These are phyloP conservation scores for Fusarium dimerum DNA, from an alignment of 2,329 filamentous ascomycete genomes.

Conservation along the genomic window DNA sequence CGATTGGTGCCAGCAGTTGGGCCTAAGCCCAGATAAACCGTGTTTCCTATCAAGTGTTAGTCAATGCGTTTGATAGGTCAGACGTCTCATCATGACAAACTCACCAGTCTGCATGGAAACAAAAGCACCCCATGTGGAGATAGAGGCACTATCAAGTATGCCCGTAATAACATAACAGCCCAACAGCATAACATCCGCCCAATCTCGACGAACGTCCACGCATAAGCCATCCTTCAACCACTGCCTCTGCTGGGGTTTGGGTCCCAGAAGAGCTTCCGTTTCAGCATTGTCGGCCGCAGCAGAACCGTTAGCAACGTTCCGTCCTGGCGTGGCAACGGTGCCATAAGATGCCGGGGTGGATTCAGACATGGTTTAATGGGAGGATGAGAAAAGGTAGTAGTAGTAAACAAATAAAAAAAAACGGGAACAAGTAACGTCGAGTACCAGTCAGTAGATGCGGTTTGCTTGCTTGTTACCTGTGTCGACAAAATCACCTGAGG, in stretches of 20 bases:
- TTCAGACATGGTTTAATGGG: slow-evolving; percentile 11
- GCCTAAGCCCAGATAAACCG: slow-evolving; percentile 76
- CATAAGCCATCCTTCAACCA: slow-evolving; percentile 21
- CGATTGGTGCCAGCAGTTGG: slow-evolving; percentile 54
- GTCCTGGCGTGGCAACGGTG: slow-evolving; percentile 9
- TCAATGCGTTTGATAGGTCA: neutral
- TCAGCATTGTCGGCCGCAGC: slow-evolving; percentile 7
- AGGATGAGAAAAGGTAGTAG: no score
- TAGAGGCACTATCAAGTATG: slow-evolving; percentile 73
- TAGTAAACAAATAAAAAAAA: no score
- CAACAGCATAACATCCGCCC: slow-evolving; percentile 69
- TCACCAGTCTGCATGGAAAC: slow-evolving; percentile 81
- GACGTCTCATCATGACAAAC: slow-evolving; percentile 11
- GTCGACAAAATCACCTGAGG: no score
- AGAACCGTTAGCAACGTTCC: slow-evolving; percentile 7
- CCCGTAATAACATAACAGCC: slow-evolving; percentile 77
- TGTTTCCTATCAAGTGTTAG: slow-evolving; percentile 58
- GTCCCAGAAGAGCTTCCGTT: slow-evolving; percentile 16
- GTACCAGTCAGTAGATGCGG: no score
- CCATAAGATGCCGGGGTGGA: slow-evolving; percentile 16
- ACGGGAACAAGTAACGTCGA: no score
- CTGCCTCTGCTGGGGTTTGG: slow-evolving; percentile 15
- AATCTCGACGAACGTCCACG: slow-evolving; percentile 44
- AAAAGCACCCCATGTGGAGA: slow-evolving; percentile 77
- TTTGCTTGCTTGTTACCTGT: no score